Base-by-base conservation (phyloP, 441 rosid species). In the Gossypium davidsonii region DNA sequence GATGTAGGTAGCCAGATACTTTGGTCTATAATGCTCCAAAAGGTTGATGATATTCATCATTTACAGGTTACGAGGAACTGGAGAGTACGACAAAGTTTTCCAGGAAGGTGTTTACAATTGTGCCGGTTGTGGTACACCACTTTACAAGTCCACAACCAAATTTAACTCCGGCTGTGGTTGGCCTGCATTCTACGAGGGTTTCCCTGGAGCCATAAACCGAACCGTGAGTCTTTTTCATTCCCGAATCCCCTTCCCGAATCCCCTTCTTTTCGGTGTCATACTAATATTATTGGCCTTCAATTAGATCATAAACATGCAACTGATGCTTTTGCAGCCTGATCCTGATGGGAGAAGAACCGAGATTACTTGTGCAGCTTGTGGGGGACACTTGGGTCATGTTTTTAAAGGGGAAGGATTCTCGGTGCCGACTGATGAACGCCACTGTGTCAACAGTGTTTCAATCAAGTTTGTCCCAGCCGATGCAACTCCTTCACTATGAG, bases 121-220 rank as follows among this genome's bases (percentile, higher is more conserved):
- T 56, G 83, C 80, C 17, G 95, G 93, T 15, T 90, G 92, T 61
- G 89, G 83, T 9, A 83, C 90, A 0, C 88, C 86, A 1, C 90
- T 87, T 28, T 91, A 90, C 74, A 82, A 85, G 46, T 90, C 93
- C 56, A 70, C 76, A 12, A 79, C 93, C 59, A 90, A 87, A 78
- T 91, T 90, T 44, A 69, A 87, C 60, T 91, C 97, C 0, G 90
- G 90, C 26, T 91, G 97, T 55, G 97, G 92, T n/a, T 91, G 92
- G 95, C 92, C 97, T 8, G 91, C 95, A 18, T 91, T 90, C 82
- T 88, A 18, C 15, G 93, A 90, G 78, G 97, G 93, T 28, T 67
- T 90, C 67, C 91, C 90, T 1, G 91, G 91, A 15, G 86, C 97
- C 72, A 87, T 89, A 23, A 82, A 77, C 53, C 83, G 85, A 75